A percentile compares a stretch with the other conserved stretches of the same genome.
These are phyloP conservation scores for Seiridium cupressi DNA, from an alignment of 2,329 filamentous ascomycete genomes.

Conservation along the genomic window DNA sequence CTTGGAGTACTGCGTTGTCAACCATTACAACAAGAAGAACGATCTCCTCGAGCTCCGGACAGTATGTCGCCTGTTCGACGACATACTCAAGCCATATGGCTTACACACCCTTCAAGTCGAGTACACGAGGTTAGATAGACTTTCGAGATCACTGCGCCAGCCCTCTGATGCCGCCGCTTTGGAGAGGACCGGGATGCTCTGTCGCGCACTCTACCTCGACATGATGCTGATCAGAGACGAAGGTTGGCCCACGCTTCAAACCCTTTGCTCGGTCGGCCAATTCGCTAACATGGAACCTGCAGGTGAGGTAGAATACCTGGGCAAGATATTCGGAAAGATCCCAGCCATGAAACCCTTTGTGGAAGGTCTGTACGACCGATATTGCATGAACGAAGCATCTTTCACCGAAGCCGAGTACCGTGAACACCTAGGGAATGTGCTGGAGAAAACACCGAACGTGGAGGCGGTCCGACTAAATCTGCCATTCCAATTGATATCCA, in stretches of 20 bases:
- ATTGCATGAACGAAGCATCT: conserved; percentile 46
- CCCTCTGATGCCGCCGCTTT: conserved; percentile 38
- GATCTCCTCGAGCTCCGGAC: conserved; percentile 41
- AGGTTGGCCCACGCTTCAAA: conserved; percentile 29
- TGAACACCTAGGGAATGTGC: conserved; percentile 35
- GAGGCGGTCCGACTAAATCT: conserved; percentile 48
- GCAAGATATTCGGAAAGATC: conserved; percentile 42
- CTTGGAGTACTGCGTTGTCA: conserved; percentile 39
- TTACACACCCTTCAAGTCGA: conserved; percentile 49
- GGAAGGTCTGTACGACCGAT: conserved; percentile 38
- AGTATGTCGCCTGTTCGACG: conserved; percentile 49
- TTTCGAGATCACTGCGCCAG: conserved; percentile 24
- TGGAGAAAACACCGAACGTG: conserved; percentile 43
- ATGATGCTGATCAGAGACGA: conserved; percentile 53
- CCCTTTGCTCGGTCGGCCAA: not conserved
- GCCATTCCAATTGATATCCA: conserved; percentile 48
- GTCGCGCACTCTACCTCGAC: conserved; percentile 49
- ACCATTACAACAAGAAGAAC: conserved; percentile 40
- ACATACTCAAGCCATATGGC: conserved; percentile 41
- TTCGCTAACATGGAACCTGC: conserved; percentile 11
- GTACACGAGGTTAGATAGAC: conserved; percentile 39
- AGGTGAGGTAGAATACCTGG: conserved; percentile 50
- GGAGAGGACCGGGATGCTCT: conserved; percentile 44
- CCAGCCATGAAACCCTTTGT: conserved; percentile 45
- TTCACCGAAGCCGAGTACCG: conserved; percentile 51